Base-by-base conservation (phyloP, 257 asterid genomes). In the Eucommia ulmoides region DNA sequence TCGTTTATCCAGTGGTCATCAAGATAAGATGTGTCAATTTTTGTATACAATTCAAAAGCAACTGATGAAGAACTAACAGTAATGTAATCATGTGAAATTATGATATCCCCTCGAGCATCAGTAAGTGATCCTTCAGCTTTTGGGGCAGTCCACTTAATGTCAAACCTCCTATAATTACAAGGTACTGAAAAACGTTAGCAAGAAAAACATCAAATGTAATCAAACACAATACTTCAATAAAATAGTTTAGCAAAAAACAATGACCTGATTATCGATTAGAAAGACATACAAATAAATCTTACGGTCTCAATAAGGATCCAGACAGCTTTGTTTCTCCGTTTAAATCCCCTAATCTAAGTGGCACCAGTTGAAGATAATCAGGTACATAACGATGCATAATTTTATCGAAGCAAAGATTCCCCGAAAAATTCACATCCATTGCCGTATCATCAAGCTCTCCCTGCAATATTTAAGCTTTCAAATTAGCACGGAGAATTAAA, bases 41-140 rank as follows among this genome's bases (percentile, higher is more conserved):
- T 91, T 33, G 88, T 68, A 65, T 66, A 78, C 61, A 91, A 68
- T 62, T 91, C 96, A 81, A 86, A 86, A 53, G 96, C 94, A 74
- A 83, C 75, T 60, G 98, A 91, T 52, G 96, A 85, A 66, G 98
- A 91, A 74, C 67, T 86, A 65, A 91, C 65, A 52, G 79, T 76
- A 33, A 91, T 83, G 67, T 80, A 73, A 68, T 91, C 96, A 24
- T 81, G 95, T 46, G 94, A 79, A 60, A 91, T 77, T 71, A 91
- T 83, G 66, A 91, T 79, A 78, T 91, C 98, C 67, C 98, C 98
- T 62, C 96, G 98, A 50, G 98, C 98, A 83, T 86, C 98, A 55
- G 82, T 70, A 61, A 91, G 82, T 56, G 98, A 91, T 54, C 98
- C 95, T 72, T 86, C 96, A 52, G 98, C 96, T 75, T 72, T 81